Evolutionary conservation across 2,329 filamentous ascomycete genomes (phyloP), one percentile per base, ranked within the genome.

Genomic region (Magnaporthiopsis rhizophila): DNA sequence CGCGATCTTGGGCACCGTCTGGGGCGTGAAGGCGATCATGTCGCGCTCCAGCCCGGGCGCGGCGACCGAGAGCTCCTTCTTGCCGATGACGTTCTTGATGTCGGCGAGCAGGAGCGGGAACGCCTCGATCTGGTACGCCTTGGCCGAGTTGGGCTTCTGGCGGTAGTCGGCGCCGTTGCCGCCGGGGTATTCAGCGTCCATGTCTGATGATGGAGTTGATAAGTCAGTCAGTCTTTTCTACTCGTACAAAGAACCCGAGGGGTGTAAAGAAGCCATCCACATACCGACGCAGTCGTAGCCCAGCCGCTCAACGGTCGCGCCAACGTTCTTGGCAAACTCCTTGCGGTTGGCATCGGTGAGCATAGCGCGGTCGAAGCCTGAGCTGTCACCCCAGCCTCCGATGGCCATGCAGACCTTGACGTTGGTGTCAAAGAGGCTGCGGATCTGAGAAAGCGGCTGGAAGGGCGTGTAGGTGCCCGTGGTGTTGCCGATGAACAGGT

Each of bases 81-180:
- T 69, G 2, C 84, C 86, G 13, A 57, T 58, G 5, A 83, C 83
- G 0, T 74, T 68, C 64, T 87, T 85, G 32, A 90, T 76, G 5
- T 83, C 83, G 15, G 77, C 71, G 3, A 92, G 78, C 9, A 91
- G 78, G 34, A 83, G 76, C 0, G 88, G 86, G 70, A 83, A 91
- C 1, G 83, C 84, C 32, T 82, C 76, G 65, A 90, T 84, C 72
- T 91, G 87, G 74, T 81, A 82, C 13, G 74, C 75, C 66, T 87
- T 87, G 34, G 81, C 73, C 0, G 79, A 78, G 72, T 91, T 91
- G 18, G 86, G 84, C 12, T 81, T 77, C 58, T 81, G 71, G 68
- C 85, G 90, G 77, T 91, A 91, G 74, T 91, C 87, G 26, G 86
- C 82, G 50, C 87, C 87, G 66, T 91, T 91, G 30, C 89, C 88